Conservation (phyloP, 352 stramenopile species). For the Phytophthora ramorum region DNA sequence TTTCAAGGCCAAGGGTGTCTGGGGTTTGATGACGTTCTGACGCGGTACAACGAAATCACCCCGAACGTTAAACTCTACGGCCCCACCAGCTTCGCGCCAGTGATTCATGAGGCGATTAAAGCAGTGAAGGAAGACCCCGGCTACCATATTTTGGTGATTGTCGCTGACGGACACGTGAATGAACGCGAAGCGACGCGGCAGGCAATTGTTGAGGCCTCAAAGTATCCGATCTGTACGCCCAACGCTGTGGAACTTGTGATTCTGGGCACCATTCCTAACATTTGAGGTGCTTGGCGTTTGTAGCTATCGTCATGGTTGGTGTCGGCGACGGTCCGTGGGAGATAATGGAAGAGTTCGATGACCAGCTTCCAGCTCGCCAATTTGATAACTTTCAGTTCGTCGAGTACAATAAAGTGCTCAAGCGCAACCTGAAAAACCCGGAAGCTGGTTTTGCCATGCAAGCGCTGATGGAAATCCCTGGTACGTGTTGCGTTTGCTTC, state of each 20-base stretch:
- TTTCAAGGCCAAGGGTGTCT: conserved; percentile 36
- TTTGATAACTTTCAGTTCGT: conserved; percentile 88
- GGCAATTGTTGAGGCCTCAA: conserved; percentile 78
- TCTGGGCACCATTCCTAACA: background rate
- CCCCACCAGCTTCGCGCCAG: conserved; percentile 71
- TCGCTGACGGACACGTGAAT: conserved; percentile 80
- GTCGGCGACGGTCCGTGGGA: conserved; percentile 83
- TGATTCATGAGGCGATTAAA: conserved; percentile 67
- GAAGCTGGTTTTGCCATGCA: conserved; percentile 76
- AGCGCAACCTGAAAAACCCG: conserved; percentile 65
- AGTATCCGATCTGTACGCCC: conserved; percentile 69
- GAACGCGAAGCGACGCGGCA: conserved; percentile 60
- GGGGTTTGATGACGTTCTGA: conserved; percentile 65
- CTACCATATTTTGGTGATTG: conserved; percentile 84
- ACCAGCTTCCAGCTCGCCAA: conserved; percentile 56
- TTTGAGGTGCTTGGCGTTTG: background rate
- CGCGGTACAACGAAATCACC: conserved; percentile 66
- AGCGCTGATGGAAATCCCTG: conserved; percentile 83
- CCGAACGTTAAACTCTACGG: conserved; percentile 62
- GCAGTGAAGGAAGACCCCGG: conserved; percentile 50
- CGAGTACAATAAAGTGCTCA: conserved; percentile 70
- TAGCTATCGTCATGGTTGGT: conserved; percentile 64
- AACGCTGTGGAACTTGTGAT: background rate
- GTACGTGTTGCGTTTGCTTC: conserved; percentile 27
- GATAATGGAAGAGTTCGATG: conserved; percentile 83